phyloP scores from a whole-genome alignment of 768 basidiomycete genomes.

The Leccinum broughii region DNA sequence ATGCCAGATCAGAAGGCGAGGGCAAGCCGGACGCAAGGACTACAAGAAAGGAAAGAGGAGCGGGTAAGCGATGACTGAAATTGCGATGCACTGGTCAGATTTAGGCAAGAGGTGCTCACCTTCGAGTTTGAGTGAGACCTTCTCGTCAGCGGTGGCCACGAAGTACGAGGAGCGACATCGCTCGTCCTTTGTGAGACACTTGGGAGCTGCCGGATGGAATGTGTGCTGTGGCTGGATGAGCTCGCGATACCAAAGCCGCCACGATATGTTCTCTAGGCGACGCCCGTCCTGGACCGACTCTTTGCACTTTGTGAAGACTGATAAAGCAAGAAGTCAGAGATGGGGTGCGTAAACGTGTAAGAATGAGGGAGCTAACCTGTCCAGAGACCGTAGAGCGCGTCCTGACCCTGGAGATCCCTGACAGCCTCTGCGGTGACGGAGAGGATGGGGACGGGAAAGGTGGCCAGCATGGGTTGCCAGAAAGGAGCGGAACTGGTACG shows the following conservation, averaged over 20 bases:
- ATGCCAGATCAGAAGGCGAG: conserved; percentile 31
- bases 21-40: conserved; percentile 25
- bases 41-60: conserved; percentile 22
- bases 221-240: conserved; percentile 40
- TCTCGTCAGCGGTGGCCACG: conserved; percentile 21
- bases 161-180: conserved; percentile 29
- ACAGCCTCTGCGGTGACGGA: conserved; percentile 65
- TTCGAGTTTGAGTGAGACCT: conserved; percentile 12
- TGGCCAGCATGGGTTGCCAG: conserved; percentile 42
- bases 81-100: conserved; percentile 10
- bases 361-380: conserved; percentile 43
- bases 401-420: conserved; percentile 64
- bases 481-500: conserved; percentile 13
- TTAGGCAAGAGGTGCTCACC: conserved; percentile 20
- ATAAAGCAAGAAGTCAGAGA: conserved; percentile 12
- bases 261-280: conserved; percentile 83
- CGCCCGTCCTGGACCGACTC: conserved; percentile 76
- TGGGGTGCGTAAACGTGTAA: background rate
- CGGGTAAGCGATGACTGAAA: conserved; percentile 16
- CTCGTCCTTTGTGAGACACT: conserved; percentile 22
- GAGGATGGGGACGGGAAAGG: conserved; percentile 66
- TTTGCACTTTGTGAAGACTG: conserved; percentile 87
- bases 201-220: conserved; percentile 32
- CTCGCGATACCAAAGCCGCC: conserved; percentile 81
- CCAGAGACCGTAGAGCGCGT: conserved; percentile 69